Percentiles rank a stretch among this genome's conserved stretches.
Evolutionary conservation across 495 filamentous ascomycete species (phyloP).

Genomic region (Lepidopterella palustris): DNA sequence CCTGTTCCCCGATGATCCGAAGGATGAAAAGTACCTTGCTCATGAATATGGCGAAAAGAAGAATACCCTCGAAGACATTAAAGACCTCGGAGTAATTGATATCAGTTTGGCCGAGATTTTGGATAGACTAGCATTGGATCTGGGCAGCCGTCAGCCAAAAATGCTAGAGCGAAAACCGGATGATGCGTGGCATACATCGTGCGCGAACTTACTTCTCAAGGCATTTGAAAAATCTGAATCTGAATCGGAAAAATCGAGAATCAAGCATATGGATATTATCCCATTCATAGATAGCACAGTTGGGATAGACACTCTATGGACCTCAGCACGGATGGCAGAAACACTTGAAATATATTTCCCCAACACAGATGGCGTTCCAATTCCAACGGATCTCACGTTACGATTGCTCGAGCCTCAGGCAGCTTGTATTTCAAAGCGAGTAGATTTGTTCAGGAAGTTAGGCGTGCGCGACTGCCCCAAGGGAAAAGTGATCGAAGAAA

Average conservation of each 20-base stretch:
- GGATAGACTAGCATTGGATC: background rate
- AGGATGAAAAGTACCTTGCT: slow-evolving; percentile 10
- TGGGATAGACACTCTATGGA: background rate
- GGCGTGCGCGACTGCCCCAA: background rate
- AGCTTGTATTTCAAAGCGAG: background rate
- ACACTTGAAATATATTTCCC: background rate
- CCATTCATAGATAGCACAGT: background rate
- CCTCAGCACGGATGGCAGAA: background rate
- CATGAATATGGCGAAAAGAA: background rate
- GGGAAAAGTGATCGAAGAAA: background rate
- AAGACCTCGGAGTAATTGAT: background rate
- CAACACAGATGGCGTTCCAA: background rate
- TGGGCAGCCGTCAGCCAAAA: background rate
- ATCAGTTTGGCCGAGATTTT: background rate
- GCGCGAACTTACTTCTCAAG: background rate
- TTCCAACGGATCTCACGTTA: background rate
- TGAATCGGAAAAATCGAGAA: background rate
- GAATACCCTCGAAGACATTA: background rate
- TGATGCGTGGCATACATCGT: background rate
- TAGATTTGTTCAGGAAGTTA: background rate
- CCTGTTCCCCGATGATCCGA: slow-evolving; percentile 7
- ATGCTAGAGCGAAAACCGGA: background rate
- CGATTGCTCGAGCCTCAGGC: background rate
- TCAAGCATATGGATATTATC: background rate
- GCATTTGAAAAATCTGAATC: background rate